A percentile compares a stretch with the other conserved stretches of the same genome.
phyloP scores from a whole-genome alignment of 2,329 filamentous ascomycete genomes.

The Sporothrix luriei region DNA sequence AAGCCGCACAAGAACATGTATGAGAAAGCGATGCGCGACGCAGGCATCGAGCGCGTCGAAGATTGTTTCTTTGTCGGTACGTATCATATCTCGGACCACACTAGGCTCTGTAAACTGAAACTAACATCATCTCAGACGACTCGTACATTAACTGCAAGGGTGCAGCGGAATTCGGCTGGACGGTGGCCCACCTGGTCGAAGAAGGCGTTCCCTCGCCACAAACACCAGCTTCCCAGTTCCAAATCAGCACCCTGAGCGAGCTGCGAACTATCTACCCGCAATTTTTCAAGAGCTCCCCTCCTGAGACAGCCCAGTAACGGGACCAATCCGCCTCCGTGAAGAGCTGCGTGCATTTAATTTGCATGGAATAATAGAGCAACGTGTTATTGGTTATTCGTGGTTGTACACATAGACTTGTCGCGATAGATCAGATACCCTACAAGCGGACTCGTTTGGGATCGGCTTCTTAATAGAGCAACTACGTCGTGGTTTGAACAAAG shows the following conservation, averaged over 20 bases:
- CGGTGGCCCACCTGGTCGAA: constrained; percentile 81
- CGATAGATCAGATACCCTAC: not conserved
- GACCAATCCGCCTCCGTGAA: not conserved
- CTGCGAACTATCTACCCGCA: constrained; percentile 77
- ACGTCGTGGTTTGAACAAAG: not conserved
- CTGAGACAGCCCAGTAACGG: not conserved
- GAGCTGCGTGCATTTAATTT: constrained; percentile 1
- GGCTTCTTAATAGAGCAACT: not conserved
- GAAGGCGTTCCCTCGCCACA: constrained; percentile 66
- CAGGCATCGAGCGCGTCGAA: constrained; percentile 65
- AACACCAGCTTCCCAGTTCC: constrained; percentile 68
- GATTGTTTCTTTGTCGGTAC: constrained; percentile 92
- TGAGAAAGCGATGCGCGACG: constrained; percentile 83
- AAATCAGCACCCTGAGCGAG: constrained; percentile 75
- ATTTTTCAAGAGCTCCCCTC: constrained; percentile 66
- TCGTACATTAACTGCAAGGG: constrained; percentile 79
- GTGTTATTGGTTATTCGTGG: not conserved
- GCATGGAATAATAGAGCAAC: not conserved
- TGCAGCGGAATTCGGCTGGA: constrained; percentile 82
- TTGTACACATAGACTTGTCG: not conserved
- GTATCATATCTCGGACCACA: constrained; percentile 43
- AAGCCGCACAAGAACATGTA: constrained; percentile 86
- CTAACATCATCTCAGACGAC: constrained; percentile 64
- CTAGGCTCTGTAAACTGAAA: not conserved
- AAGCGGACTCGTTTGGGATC: not conserved